These are phyloP conservation scores for Davidsoniella virescens DNA, from an alignment of 2,329 filamentous ascomycete genomes.

Conservation along the genomic window DNA sequence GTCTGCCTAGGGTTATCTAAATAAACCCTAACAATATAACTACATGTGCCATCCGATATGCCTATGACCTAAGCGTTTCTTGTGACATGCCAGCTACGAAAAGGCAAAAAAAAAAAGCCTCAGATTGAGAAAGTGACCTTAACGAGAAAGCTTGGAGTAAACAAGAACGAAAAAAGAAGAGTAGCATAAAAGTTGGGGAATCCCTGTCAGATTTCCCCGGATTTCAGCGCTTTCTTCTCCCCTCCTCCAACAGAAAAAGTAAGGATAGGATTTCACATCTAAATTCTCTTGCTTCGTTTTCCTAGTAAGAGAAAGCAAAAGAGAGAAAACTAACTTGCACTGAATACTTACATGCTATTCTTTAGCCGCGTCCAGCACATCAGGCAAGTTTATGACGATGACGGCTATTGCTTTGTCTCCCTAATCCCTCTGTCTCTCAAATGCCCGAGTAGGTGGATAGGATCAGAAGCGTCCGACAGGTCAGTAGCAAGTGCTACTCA, in stretches of 20 bases:
- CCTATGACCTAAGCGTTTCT: too few species aligned
- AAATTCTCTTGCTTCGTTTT: too few species aligned
- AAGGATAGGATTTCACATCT: too few species aligned
- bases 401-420: not conserved
- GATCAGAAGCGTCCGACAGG: too few species aligned
- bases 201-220: not conserved
- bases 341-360: not conserved
- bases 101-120: too few species aligned
- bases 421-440: not conserved
- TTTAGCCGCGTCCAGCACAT: not conserved
- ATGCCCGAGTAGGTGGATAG: not conserved
- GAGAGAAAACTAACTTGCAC: not conserved
- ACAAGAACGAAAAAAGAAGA: not conserved
- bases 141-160: not conserved
- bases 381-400: not conserved
- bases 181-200: slow-evolving; percentile 4
- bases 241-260: not conserved
- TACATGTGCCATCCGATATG: too few species aligned
- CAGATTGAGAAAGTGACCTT: too few species aligned
- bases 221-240: not conserved
- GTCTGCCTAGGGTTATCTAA: too few species aligned
- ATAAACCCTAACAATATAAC: too few species aligned
- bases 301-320: too few species aligned
- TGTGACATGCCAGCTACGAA: too few species aligned
- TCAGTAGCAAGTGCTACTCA: too few species aligned